Percentiles rank a stretch among this genome's conserved stretches.
Evolutionary conservation across 345 rosid genomes (phyloP).

Genomic region (Eucalyptus tenuipes): DNA sequence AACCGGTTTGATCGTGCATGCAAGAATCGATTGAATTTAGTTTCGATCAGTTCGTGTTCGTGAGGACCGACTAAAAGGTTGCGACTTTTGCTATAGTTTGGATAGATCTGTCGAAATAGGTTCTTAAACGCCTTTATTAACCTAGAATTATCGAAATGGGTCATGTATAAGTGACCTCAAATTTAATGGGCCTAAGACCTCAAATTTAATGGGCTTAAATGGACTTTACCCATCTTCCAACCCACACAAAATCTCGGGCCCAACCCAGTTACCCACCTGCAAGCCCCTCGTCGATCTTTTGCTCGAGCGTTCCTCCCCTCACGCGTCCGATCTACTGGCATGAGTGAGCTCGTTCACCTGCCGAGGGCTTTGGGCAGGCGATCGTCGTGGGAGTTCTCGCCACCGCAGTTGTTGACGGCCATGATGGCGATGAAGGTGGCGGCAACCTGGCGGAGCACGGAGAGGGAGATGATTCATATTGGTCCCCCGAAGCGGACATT

Average conservation of each 20-base stretch:
- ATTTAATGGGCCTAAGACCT: background rate
- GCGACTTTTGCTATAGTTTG: background rate
- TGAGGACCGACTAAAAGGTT: background rate
- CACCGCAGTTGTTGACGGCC: conserved; percentile 52
- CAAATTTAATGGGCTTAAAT: background rate
- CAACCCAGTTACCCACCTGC: background rate
- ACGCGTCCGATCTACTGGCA: background rate
- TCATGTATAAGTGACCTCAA: background rate
- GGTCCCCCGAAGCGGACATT: background rate
- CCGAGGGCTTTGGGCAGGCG: conserved; percentile 28
- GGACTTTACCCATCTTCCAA: background rate
- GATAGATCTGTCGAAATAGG: background rate
- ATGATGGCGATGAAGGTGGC: conserved; percentile 43
- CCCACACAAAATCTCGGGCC: background rate
- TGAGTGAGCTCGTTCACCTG: background rate
- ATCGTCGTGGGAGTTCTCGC: conserved; percentile 27
- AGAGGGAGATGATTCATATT: conserved; percentile 33
- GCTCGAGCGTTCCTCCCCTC: background rate
- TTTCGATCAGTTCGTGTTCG: background rate
- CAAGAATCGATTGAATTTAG: background rate
- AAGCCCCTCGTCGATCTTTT: background rate
- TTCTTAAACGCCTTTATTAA: background rate
- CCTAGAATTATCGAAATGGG: background rate
- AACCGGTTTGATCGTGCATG: background rate
- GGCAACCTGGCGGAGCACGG: conserved; percentile 46